Percentiles rank a stretch among this genome's conserved stretches.
phyloP scores from a whole-genome alignment of 2,329 filamentous ascomycete genomes.

The Gnomoniopsis sp. region DNA sequence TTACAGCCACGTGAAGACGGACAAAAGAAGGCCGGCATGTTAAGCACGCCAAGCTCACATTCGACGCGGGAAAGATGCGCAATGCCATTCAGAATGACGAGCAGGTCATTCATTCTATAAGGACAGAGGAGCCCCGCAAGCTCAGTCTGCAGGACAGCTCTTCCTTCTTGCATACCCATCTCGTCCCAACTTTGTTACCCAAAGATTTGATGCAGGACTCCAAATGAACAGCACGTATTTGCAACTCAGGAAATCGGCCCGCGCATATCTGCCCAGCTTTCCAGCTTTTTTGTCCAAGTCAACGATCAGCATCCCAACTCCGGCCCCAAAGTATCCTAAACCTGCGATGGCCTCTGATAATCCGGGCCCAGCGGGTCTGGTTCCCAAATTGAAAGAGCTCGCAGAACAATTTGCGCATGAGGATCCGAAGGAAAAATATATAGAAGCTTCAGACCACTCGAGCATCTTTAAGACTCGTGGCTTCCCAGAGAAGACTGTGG shows the following conservation, averaged over 20 bases:
- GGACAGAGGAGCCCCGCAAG: not conserved
- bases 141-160: not conserved
- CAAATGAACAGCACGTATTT: not conserved
- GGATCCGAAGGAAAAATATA: conserved; percentile 1
- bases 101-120: not conserved
- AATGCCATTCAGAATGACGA: conserved; percentile 3
- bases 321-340: too few species aligned
- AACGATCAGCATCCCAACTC: not conserved
- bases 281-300: not conserved
- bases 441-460: conserved; percentile 11
- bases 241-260: not conserved
- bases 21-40: not conserved
- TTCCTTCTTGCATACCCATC: not conserved
- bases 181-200: not conserved
- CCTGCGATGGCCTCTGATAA: not conserved
- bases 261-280: not conserved
- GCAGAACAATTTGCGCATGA: not conserved
- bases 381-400: not conserved
- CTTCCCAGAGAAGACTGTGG: conserved; percentile 17
- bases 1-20: not conserved
- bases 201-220: not conserved
- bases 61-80: not conserved
- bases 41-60: not conserved
- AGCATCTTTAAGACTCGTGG: conserved; percentile 13
- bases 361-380: not conserved